These are phyloP conservation scores for Arachnopeziza araneosa DNA, from an alignment of 2,329 filamentous ascomycete species.

Conservation along the genomic window DNA sequence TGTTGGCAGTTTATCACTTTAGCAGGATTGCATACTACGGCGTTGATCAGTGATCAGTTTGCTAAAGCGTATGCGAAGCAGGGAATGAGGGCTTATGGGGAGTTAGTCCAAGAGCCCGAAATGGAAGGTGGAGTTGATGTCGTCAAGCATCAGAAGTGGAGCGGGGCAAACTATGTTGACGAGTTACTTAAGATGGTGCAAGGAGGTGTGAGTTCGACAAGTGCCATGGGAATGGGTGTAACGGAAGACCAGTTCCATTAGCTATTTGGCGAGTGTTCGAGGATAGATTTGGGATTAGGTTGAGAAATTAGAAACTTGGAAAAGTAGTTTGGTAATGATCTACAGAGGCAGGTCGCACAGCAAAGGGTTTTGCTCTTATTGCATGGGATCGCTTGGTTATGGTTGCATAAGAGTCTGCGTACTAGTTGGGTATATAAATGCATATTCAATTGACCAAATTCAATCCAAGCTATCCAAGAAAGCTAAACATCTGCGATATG, in stretches of 20 bases:
- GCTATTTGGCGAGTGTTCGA: not conserved
- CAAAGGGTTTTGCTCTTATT: not conserved
- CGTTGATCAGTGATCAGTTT: slow-evolving; percentile 86
- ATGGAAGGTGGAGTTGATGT: slow-evolving; percentile 88
- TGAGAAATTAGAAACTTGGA: not conserved
- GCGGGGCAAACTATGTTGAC: slow-evolving; percentile 89
- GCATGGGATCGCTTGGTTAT: not conserved
- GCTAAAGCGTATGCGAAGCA: slow-evolving; percentile 71
- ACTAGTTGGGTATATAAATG: not conserved
- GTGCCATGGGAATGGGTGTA: slow-evolving; percentile 95
- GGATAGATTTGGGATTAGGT: not conserved
- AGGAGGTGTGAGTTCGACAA: slow-evolving; percentile 84
- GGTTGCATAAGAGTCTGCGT: not conserved
- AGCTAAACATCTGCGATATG: too few relatives aligned
- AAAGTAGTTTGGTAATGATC: not conserved
- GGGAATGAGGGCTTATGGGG: slow-evolving; percentile 95
- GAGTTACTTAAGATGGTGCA: slow-evolving; percentile 96
- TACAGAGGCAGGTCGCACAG: not conserved
- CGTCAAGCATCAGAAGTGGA: slow-evolving; percentile 99
- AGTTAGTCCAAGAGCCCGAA: slow-evolving; percentile 96
- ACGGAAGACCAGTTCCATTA: slow-evolving; percentile 93
- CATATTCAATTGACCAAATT: not conserved
- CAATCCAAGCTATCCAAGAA: not conserved
- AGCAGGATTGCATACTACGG: slow-evolving; percentile 91
- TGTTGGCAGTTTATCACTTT: slow-evolving; percentile 99